Conservation (phyloP, 1,139 yeast species). For the Yamadazyma siamensis region DNA sequence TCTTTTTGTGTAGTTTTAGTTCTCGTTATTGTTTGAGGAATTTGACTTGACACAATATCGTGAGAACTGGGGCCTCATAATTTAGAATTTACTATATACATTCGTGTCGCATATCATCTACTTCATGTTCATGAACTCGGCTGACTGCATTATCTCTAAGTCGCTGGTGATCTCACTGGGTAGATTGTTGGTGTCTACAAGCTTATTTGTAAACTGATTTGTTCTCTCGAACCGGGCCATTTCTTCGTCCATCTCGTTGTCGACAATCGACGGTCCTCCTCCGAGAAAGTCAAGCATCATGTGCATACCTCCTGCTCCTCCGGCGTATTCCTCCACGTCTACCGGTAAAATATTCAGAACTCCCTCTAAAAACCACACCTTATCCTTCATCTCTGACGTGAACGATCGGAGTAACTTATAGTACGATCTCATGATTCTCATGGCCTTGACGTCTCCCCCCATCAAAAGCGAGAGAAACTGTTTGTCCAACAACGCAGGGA, state of each 20-base stretch:
- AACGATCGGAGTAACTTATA: constrained; percentile 77
- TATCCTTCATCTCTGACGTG: constrained; percentile 82
- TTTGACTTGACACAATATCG: no score
- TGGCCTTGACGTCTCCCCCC: constrained; percentile 82
- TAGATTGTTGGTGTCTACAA: constrained; percentile 51
- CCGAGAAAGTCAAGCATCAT: constrained; percentile 87
- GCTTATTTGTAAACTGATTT: constrained; percentile 36
- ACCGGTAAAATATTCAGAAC: constrained; percentile 82
- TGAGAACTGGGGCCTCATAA: no score
- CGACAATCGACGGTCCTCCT: constrained; percentile 57
- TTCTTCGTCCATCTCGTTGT: constrained; percentile 41
- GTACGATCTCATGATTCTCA: constrained; percentile 86
- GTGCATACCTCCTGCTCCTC: constrained; percentile 84
- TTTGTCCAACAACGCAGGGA: constrained; percentile 87
- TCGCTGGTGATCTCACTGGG: constrained; percentile 55
- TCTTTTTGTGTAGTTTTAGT: no score
- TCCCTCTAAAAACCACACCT: constrained; percentile 93
- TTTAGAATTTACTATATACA: no score
- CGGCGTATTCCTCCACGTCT: constrained; percentile 79
- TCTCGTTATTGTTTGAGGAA: no score
- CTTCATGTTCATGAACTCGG: constrained; percentile 32
- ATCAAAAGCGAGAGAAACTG: constrained; percentile 70
- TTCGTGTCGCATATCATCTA: no score
- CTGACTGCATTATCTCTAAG: constrained; percentile 49
- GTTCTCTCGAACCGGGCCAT: constrained; percentile 45